These are phyloP conservation scores for Geosiphon pyriformis DNA, from an alignment of 192 early-diverging fungal genomes.

Conservation along the genomic window DNA sequence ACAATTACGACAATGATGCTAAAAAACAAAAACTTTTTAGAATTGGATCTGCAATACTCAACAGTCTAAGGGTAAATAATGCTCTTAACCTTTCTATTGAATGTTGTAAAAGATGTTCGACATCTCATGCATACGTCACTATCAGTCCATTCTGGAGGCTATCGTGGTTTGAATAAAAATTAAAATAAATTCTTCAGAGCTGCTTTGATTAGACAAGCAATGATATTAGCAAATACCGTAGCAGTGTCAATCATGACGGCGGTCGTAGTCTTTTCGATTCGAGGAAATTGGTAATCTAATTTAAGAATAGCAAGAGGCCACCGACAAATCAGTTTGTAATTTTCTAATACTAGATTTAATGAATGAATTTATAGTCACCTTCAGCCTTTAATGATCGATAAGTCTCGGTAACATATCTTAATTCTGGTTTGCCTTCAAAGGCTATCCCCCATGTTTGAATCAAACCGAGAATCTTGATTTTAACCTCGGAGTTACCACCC, in stretches of 20 bases:
- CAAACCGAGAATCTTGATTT: constrained; percentile 62
- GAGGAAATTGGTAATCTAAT: constrained; percentile 61
- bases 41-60: neutral
- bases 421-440: constrained; percentile 71
- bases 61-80: neutral
- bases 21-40: no score
- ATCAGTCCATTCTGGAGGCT: constrained; percentile 97
- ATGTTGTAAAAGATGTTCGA: constrained; percentile 84
- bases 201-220: no score
- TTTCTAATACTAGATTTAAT: constrained; percentile 1
- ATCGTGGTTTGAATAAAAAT: constrained; percentile 16
- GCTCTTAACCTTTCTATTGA: constrained; percentile 75
- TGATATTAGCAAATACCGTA: constrained; percentile 51
- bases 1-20: constrained; percentile 97
- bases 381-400: constrained; percentile 78
- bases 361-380: constrained; percentile 30
- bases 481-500: constrained; percentile 69
- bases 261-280: constrained; percentile 52
- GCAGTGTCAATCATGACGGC: constrained; percentile 75
- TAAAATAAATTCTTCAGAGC: no score
- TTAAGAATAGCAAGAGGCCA: neutral
- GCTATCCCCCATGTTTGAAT: constrained; percentile 90
- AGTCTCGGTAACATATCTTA: constrained; percentile 74
- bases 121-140: constrained; percentile 92
- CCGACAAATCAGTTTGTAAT: no score